Conservation (phyloP, 2,329 filamentous ascomycete genomes). For the Aspergillus calidoustus region DNA sequence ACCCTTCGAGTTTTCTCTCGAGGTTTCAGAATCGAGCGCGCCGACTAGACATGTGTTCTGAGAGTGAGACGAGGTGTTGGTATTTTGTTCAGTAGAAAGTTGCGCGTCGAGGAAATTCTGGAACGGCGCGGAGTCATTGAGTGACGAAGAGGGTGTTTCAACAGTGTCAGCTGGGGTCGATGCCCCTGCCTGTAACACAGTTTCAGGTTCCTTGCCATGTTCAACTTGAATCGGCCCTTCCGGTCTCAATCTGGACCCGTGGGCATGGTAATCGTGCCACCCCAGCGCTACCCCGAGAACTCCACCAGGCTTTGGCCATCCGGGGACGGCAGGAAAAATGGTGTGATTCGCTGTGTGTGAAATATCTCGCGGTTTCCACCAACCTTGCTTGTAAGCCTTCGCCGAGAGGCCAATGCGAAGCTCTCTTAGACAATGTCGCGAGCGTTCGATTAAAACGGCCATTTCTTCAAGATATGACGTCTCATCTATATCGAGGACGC, state of each 20-base stretch:
- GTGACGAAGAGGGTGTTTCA: neutral
- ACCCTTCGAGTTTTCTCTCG: constrained; percentile 14
- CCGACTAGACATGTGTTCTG: too few species aligned
- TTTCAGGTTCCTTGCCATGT: neutral
- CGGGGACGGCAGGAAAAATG: constrained; percentile 16
- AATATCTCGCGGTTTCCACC: constrained; percentile 33
- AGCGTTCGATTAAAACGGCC: constrained; percentile 74
- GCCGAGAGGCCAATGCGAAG: constrained; percentile 73
- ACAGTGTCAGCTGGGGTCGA: neutral
- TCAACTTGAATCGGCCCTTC: constrained; percentile 2
- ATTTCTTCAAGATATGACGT: constrained; percentile 83
- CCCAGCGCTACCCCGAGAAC: constrained; percentile 37
- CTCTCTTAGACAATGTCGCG: constrained; percentile 68
- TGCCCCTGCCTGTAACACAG: neutral
- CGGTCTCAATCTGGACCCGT: constrained; percentile 7
- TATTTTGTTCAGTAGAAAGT: neutral
- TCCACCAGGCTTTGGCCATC: constrained; percentile 41
- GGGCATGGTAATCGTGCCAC: constrained; percentile 8
- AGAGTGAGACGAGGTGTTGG: too few species aligned
- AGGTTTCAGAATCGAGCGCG: constrained; percentile 1
- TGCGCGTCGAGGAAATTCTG: too few species aligned
- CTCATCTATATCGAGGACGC: constrained; percentile 80
- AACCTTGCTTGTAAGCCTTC: constrained; percentile 31
- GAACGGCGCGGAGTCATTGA: neutral
- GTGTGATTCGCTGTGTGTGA: constrained; percentile 22